phyloP scores from a whole-genome alignment of 176 grass and related monocot species.

The Raddia distichophylla region DNA sequence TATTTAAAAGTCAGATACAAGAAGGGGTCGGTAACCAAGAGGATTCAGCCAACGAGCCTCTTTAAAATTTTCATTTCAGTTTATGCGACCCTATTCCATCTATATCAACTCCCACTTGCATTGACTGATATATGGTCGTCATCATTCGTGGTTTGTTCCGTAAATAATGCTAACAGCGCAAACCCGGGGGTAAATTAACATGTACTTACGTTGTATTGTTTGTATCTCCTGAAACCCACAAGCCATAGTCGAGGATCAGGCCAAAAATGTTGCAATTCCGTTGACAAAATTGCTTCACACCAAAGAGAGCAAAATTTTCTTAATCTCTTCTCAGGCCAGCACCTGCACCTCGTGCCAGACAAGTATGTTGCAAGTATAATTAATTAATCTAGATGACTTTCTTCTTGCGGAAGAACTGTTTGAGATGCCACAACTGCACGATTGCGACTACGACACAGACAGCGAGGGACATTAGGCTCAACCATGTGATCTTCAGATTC shows the following conservation, averaged over 20 bases:
- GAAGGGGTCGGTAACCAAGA: no score
- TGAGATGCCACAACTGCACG: slow-evolving; percentile 53
- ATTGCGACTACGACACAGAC: slow-evolving; percentile 55
- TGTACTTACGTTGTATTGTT: not conserved
- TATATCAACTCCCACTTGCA: no score
- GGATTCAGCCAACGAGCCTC: no score
- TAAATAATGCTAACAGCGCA: no score
- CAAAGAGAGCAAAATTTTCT: not conserved
- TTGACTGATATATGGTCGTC: no score
- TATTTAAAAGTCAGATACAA: no score
- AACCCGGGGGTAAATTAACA: no score
- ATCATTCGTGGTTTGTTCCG: no score
- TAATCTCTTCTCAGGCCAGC: not conserved
- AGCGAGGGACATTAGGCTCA: slow-evolving; percentile 54
- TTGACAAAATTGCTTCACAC: not conserved
- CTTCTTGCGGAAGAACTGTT: slow-evolving; percentile 61
- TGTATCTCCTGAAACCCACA: not conserved
- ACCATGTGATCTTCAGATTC: slow-evolving; percentile 54
- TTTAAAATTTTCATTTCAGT: no score
- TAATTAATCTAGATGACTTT: slow-evolving; percentile 53
- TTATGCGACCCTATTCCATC: no score
- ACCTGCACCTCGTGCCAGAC: no score
- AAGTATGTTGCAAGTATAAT: not conserved
- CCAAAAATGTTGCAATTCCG: slow-evolving; percentile 12
- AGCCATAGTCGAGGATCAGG: not conserved